phyloP scores from a whole-genome alignment of 495 filamentous ascomycete species.

The Apodospora peruviana region DNA sequence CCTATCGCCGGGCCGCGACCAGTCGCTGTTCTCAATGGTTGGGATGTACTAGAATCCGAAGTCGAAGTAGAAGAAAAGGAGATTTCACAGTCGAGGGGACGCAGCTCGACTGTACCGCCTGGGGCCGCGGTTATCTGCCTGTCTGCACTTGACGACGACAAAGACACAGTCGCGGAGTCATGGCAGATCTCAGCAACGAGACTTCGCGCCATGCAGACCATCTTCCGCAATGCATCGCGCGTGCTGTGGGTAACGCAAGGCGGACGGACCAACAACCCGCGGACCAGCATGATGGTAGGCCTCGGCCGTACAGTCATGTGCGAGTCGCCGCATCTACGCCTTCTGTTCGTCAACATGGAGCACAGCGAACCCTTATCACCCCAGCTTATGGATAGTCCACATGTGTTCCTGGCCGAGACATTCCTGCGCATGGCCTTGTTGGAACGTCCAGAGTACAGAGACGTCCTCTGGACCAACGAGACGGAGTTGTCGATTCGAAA shows the following conservation, averaged over 20 bases:
- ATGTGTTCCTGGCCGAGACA: background rate
- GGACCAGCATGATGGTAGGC: background rate
- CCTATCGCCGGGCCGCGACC: background rate
- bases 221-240: background rate
- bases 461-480: conserved; percentile 1
- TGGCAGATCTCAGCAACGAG: background rate
- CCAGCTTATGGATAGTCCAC: background rate
- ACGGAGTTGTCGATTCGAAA: background rate
- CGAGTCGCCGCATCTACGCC: background rate
- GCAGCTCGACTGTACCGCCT: background rate
- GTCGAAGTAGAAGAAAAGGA: background rate
- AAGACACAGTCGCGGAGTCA: background rate
- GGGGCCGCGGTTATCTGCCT: background rate
- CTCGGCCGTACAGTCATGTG: background rate
- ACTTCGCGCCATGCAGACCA: background rate
- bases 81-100: background rate
- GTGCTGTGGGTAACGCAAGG: background rate
- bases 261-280: background rate
- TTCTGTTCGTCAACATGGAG: background rate
- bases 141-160: background rate
- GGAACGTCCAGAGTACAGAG: background rate
- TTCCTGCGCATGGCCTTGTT: background rate
- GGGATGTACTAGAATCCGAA: background rate
- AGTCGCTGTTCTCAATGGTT: background rate
- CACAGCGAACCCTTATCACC: background rate